These are phyloP conservation scores for Rhodamnia rubescens DNA, from an alignment of 345 rosid species.

Conservation along the genomic window DNA sequence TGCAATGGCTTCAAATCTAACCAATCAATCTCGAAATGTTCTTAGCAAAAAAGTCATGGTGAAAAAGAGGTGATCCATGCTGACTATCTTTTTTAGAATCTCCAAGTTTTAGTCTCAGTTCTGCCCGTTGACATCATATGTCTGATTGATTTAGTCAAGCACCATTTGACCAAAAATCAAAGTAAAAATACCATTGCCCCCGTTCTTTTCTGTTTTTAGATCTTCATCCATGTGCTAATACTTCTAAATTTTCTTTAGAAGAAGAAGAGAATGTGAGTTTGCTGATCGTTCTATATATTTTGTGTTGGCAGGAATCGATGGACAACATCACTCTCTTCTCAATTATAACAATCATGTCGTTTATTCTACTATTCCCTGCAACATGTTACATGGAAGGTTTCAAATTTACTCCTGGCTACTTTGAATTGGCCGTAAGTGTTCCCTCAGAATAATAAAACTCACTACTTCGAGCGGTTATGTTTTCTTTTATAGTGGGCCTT, in stretches of 20 bases:
- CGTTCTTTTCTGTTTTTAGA: background rate
- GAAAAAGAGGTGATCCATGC: conserved; percentile 69
- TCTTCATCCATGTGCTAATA: background rate
- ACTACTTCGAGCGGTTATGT: background rate
- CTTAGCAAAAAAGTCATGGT: conserved; percentile 96
- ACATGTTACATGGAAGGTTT: conserved; percentile 77
- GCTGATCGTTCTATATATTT: background rate
- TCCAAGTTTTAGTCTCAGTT: background rate
- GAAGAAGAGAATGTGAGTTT: background rate
- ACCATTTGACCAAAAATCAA: background rate
- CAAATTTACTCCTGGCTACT: conserved; percentile 78
- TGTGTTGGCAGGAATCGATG: conserved; percentile 59
- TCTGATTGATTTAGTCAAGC: background rate
- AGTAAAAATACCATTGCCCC: background rate
- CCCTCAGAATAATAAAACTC: background rate
- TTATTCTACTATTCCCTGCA: conserved; percentile 70
- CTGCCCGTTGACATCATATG: background rate
- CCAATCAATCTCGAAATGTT: conserved; percentile 82
- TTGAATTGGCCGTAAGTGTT: conserved; percentile 76
- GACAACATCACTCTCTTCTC: conserved; percentile 99
- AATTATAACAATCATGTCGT: conserved; percentile 92
- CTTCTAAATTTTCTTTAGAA: background rate
- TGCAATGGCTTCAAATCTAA: conserved; percentile 89
- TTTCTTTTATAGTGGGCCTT: background rate
- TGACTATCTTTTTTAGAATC: background rate